A percentile compares a stretch with the other conserved stretches of the same genome.
phyloP scores from a whole-genome alignment of 768 basidiomycete genomes.

The Mycena galericulata region DNA sequence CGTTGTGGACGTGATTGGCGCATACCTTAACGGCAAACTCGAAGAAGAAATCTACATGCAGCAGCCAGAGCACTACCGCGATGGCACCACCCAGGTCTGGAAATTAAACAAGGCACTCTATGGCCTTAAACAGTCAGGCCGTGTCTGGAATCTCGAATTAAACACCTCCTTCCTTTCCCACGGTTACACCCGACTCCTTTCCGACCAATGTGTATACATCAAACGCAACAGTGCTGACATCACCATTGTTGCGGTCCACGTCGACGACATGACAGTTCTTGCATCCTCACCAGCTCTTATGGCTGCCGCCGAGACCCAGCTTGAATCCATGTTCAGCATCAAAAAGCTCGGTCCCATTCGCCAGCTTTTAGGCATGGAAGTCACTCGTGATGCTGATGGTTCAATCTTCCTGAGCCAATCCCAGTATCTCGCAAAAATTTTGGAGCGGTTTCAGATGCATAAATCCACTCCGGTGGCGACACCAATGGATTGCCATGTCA shows the following conservation, averaged over 20 bases:
- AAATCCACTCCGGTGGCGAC: slow-evolving; percentile 1
- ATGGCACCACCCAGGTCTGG: slow-evolving; percentile 34
- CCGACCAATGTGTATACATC: slow-evolving; percentile 34
- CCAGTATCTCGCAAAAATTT: slow-evolving; percentile 32
- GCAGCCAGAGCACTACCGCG: slow-evolving; percentile 23
- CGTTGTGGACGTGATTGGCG: slow-evolving; percentile 44
- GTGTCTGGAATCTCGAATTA: slow-evolving; percentile 44
- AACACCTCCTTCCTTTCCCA: slow-evolving; percentile 16
- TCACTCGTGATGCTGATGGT: slow-evolving; percentile 27
- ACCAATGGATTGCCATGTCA: slow-evolving; percentile 13
- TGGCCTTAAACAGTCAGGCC: slow-evolving; percentile 39
- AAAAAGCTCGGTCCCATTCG: slow-evolving; percentile 32
- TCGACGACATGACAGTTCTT: slow-evolving; percentile 42
- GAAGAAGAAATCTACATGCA: slow-evolving; percentile 36
- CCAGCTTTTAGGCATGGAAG: slow-evolving; percentile 41
- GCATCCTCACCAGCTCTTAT: slow-evolving; percentile 16
- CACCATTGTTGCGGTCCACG: slow-evolving; percentile 29
- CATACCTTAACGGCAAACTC: slow-evolving; percentile 21
- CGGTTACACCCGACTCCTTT: slow-evolving; percentile 22
- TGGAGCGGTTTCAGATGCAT: slow-evolving; percentile 29
- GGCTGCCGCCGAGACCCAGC: slow-evolving; percentile 16
- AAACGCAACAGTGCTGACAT: slow-evolving; percentile 20
- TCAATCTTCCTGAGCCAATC: slow-evolving; percentile 36
- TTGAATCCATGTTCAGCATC: slow-evolving; percentile 33
- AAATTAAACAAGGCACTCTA: slow-evolving; percentile 37